Evolutionary conservation across 495 filamentous ascomycete species (phyloP).

Genomic region (Massariosphaeria phaeospora): DNA sequence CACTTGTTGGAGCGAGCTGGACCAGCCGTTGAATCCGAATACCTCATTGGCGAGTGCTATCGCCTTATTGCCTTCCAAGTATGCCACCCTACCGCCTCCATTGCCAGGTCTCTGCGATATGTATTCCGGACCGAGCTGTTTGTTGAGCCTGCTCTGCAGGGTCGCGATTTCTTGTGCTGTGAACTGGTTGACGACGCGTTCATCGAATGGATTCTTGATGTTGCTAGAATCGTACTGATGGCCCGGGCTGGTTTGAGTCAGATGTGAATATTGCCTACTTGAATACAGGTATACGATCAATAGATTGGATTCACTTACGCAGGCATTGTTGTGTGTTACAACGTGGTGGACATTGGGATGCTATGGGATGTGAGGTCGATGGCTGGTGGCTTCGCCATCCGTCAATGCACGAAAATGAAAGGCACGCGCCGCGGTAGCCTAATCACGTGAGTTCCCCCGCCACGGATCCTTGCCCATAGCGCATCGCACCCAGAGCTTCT

Average conservation of each 20-base stretch:
- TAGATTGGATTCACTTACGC: slow-evolving; percentile 14
- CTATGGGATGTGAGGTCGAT: slow-evolving; percentile 8
- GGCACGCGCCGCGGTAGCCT: slow-evolving; percentile 10
- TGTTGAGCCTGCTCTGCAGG: slow-evolving; percentile 77
- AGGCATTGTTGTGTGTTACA: slow-evolving; percentile 23
- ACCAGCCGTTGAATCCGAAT: slow-evolving; percentile 99
- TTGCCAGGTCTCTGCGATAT: slow-evolving; percentile 79
- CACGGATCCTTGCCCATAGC: neutral
- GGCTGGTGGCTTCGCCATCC: slow-evolving; percentile 20
- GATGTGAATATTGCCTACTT: too few relatives aligned
- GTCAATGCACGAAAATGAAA: too few relatives aligned
- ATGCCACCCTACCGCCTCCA: slow-evolving; percentile 78
- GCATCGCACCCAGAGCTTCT: neutral
- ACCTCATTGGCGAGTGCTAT: slow-evolving; percentile 96
- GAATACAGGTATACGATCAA: neutral
- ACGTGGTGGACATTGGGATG: slow-evolving; percentile 16
- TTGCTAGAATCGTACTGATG: slow-evolving; percentile 58
- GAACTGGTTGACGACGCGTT: slow-evolving; percentile 68
- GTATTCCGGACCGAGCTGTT: slow-evolving; percentile 95
- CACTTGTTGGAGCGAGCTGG: slow-evolving; percentile 78
- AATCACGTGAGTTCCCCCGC: slow-evolving; percentile 19
- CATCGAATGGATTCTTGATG: slow-evolving; percentile 71
- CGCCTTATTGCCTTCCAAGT: slow-evolving; percentile 86
- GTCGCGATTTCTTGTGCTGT: slow-evolving; percentile 88
- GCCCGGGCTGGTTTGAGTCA: slow-evolving; percentile 56